phyloP scores from a whole-genome alignment of 1,284 basidiomycete genomes.

The Thelephora terrestris region DNA sequence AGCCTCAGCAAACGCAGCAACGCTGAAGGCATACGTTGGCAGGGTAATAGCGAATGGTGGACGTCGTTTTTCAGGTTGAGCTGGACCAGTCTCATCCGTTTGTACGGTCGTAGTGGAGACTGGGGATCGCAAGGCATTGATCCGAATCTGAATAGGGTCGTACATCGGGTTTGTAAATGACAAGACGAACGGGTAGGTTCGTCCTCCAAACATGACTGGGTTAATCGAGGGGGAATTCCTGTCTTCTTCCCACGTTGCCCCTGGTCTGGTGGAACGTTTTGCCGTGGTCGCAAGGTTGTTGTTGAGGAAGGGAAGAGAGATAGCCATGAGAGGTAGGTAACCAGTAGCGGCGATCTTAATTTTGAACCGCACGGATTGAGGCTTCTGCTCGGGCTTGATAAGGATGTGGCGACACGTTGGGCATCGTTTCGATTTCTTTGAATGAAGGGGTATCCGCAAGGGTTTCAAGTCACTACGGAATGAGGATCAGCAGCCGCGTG shows the following conservation, averaged over 20 bases:
- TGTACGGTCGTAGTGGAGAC: slow-evolving; percentile 16
- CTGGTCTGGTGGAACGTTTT: slow-evolving; percentile 30
- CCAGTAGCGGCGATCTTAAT: slow-evolving; percentile 94
- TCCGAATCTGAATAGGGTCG: slow-evolving; percentile 82
- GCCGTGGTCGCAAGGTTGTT: slow-evolving; percentile 33
- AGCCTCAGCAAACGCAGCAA: slow-evolving; percentile 84
- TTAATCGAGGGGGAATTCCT: slow-evolving; percentile 18
- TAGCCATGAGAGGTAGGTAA: slow-evolving; percentile 85
- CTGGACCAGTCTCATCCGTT: slow-evolving; percentile 12
- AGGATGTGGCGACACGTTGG: slow-evolving; percentile 90
- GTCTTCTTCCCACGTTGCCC: slow-evolving; percentile 31
- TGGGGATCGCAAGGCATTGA: slow-evolving; percentile 57
- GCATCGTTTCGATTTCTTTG: slow-evolving; percentile 94
- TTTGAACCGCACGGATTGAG: slow-evolving; percentile 88
- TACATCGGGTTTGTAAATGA: slow-evolving; percentile 89
- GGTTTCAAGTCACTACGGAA: slow-evolving; percentile 67
- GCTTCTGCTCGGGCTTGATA: slow-evolving; percentile 96
- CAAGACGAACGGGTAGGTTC: slow-evolving; percentile 80
- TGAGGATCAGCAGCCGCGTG: slow-evolving; percentile 4
- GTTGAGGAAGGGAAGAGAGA: slow-evolving; percentile 39
- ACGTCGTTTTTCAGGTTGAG: slow-evolving; percentile 41
- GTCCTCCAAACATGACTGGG: slow-evolving; percentile 54
- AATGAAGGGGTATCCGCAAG: slow-evolving; percentile 80
- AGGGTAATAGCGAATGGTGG: slow-evolving; percentile 71
- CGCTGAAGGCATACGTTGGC: slow-evolving; percentile 65